A percentile compares a stretch with the other conserved stretches of the same genome.
These are phyloP conservation scores for Cadophora sp. DNA, from an alignment of 2,329 filamentous ascomycete genomes.

Conservation along the genomic window DNA sequence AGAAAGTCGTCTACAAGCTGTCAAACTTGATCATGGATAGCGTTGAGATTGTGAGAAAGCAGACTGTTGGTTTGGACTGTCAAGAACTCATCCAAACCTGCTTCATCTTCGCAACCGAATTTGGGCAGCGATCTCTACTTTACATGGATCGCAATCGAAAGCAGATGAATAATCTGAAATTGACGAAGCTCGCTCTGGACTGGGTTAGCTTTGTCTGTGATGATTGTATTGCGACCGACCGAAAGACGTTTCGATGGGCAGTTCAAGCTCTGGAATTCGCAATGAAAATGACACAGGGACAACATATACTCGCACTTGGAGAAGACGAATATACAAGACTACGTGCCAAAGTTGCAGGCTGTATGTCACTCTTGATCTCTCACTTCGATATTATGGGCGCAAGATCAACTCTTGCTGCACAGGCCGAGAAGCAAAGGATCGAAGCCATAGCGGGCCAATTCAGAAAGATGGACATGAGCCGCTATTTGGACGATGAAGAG, in stretches of 20 bases:
- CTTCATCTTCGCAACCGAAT: constrained; percentile 98
- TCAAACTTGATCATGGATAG: constrained; percentile 99
- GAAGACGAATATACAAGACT: constrained; percentile 86
- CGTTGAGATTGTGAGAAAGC: constrained; percentile 88
- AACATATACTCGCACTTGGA: constrained; percentile 89
- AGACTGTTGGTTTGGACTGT: constrained; percentile 84
- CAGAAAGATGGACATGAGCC: constrained; percentile 78
- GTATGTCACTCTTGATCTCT: constrained; percentile 96
- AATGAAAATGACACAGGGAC: constrained; percentile 94
- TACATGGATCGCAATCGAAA: constrained; percentile 96
- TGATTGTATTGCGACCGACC: constrained; percentile 91
- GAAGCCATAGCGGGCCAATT: constrained; percentile 81
- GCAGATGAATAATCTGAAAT: constrained; percentile 95
- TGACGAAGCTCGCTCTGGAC: constrained; percentile 91
- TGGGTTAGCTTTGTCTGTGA: constrained; percentile 99
- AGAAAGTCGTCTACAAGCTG: constrained; percentile 93
- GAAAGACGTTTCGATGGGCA: constrained; percentile 97
- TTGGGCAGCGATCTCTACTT: constrained; percentile 90
- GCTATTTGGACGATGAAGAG: constrained; percentile 81
- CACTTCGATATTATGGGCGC: constrained; percentile 99
- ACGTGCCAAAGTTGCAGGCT: constrained; percentile 89
- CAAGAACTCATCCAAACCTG: constrained; percentile 97
- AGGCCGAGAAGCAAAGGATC: constrained; percentile 88
- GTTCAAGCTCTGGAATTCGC: constrained; percentile 94
- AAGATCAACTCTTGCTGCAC: constrained; percentile 88